Percentiles rank a stretch among this genome's conserved stretches.
These are phyloP conservation scores for Hanseniaspora occidentalis DNA, from an alignment of 805 yeast species.

Conservation along the genomic window DNA sequence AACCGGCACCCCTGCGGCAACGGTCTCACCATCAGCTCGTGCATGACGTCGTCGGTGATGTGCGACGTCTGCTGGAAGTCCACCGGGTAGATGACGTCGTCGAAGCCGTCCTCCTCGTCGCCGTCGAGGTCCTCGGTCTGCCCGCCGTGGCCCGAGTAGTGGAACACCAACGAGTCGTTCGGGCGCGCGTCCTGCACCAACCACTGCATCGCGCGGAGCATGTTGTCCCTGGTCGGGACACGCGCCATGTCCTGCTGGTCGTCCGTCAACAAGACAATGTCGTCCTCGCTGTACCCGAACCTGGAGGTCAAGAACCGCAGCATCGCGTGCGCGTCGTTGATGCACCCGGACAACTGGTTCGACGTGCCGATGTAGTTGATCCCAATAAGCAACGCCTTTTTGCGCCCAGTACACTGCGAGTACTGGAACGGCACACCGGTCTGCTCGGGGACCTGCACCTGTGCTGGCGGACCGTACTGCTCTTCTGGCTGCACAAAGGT, in stretches of 20 bases:
- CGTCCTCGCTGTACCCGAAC: slow-evolving; percentile 39
- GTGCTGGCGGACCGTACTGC: slow-evolving; percentile 12
- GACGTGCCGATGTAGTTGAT: slow-evolving; percentile 60
- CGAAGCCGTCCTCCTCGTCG: slow-evolving; percentile 65
- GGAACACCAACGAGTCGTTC: slow-evolving; percentile 70
- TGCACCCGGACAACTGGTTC: slow-evolving; percentile 61
- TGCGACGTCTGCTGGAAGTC: slow-evolving; percentile 59
- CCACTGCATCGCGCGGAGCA: slow-evolving; percentile 74
- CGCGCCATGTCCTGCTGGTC: slow-evolving; percentile 33
- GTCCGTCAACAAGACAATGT: slow-evolving; percentile 50
- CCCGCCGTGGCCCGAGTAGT: slow-evolving; percentile 83
- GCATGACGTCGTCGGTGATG: slow-evolving; percentile 63
- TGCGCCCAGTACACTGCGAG: slow-evolving; percentile 57
- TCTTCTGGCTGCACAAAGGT: slow-evolving; percentile 12
- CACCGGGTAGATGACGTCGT: slow-evolving; percentile 61
- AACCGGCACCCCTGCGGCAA: slow-evolving; percentile 62
- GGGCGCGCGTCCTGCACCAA: slow-evolving; percentile 59
- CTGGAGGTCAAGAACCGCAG: slow-evolving; percentile 28
- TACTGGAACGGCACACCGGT: slow-evolving; percentile 33
- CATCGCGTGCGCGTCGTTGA: slow-evolving; percentile 60
- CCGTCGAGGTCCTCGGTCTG: slow-evolving; percentile 56
- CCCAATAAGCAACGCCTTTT: slow-evolving; percentile 68
- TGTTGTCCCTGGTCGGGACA: slow-evolving; percentile 59
- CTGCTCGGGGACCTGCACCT: slow-evolving; percentile 13
- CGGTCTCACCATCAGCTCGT: slow-evolving; percentile 55